Conservation (phyloP, 441 rosid species). For the Bocquillonia castaneifolia region DNA sequence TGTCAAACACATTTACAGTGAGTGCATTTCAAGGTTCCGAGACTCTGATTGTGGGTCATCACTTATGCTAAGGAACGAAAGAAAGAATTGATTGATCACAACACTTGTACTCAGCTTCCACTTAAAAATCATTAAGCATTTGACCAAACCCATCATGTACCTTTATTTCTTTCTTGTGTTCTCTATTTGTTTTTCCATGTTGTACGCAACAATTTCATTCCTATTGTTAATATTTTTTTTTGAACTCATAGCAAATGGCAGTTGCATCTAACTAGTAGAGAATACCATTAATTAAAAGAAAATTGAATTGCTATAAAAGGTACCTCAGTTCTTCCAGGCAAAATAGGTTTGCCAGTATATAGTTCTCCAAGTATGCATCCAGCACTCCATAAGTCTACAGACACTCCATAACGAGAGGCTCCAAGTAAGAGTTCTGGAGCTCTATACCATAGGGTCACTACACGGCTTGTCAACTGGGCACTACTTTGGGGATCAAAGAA, state of each 20-base stretch:
- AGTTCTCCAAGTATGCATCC: constrained; percentile 93
- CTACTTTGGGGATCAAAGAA: constrained; percentile 50
- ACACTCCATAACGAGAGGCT: constrained; percentile 61
- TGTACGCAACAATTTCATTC: neutral
- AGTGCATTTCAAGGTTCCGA: neutral
- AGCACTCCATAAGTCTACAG: constrained; percentile 89
- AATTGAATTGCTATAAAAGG: neutral
- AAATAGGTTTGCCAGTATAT: constrained; percentile 68
- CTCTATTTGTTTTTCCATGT: neutral
- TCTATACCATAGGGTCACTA: constrained; percentile 95
- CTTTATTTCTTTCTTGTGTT: neutral
- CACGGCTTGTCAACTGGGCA: constrained; percentile 72
- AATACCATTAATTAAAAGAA: constrained; percentile 3
- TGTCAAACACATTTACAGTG: neutral
- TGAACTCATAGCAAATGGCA: neutral
- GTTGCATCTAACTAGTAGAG: neutral
- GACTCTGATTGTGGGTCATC: neutral
- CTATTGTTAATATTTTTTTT: neutral
- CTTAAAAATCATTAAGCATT: neutral
- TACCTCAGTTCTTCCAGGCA: constrained; percentile 96
- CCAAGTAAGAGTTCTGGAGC: constrained; percentile 96
- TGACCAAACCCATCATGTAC: neutral
- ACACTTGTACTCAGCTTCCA: neutral
- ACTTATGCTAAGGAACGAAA: neutral
- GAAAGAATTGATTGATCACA: neutral